These are phyloP conservation scores for Rhodotorula sp. DNA, from an alignment of 1,284 basidiomycete genomes.

Conservation along the genomic window DNA sequence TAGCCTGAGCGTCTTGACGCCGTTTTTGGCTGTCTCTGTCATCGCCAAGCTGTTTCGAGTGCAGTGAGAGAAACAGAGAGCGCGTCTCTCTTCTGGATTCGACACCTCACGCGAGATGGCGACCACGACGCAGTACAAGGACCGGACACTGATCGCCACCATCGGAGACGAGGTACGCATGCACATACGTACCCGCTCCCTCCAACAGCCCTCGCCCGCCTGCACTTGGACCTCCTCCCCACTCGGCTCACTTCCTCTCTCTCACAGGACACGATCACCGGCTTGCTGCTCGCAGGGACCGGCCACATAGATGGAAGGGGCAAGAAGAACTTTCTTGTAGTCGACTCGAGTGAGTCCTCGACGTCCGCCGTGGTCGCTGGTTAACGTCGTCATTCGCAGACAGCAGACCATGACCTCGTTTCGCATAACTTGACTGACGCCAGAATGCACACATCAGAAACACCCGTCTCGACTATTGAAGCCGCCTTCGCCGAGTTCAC, in stretches of 20 bases:
- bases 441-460: conserved; percentile 61
- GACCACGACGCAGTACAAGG: conserved; percentile 52
- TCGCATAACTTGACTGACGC: background rate
- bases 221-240: background rate
- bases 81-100: background rate
- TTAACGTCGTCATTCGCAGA: background rate
- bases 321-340: conserved; percentile 94
- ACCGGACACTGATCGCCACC: conserved; percentile 82
- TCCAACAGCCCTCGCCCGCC: too few relatives aligned
- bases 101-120: background rate
- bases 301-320: conserved; percentile 83
- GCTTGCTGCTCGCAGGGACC: conserved; percentile 84
- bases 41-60: background rate
- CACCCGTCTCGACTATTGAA: conserved; percentile 82
- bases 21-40: background rate
- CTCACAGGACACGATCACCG: conserved; percentile 86
- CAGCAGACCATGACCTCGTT: background rate
- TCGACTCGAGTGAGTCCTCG: conserved; percentile 71
- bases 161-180: conserved; percentile 85
- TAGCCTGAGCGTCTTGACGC: background rate
- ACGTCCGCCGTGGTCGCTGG: background rate
- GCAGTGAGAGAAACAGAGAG: background rate
- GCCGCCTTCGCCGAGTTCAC: conserved; percentile 88
- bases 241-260: conserved; percentile 2
- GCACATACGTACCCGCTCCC: background rate